Percentiles rank a stretch among this genome's conserved stretches.
These are phyloP conservation scores for Rubia yunnanensis DNA, from an alignment of 257 asterid species.

Conservation along the genomic window DNA sequence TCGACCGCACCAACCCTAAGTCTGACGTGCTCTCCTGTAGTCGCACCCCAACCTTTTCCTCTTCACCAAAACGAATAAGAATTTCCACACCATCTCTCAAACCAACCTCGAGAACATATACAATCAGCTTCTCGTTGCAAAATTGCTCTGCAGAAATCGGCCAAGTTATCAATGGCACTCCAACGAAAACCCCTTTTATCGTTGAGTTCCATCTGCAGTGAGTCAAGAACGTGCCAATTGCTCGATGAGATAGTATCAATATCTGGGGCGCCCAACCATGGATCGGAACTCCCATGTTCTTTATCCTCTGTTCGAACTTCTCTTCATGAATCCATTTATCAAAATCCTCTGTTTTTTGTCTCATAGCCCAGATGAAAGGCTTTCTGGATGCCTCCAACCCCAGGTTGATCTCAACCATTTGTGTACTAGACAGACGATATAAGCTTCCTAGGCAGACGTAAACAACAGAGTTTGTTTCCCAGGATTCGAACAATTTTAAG, in stretches of 20 bases:
- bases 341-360: conserved; percentile 21
- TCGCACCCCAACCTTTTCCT: background rate
- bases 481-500: background rate
- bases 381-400: conserved; percentile 32
- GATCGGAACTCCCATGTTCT: conserved; percentile 26
- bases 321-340: conserved; percentile 34
- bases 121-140: conserved; percentile 8
- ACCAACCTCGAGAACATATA: conserved; percentile 1
- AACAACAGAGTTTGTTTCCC: conserved; percentile 24
- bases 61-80: background rate
- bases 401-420: conserved; percentile 36
- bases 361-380: conserved; percentile 42
- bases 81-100: conserved; percentile 2
- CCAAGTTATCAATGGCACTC: conserved; percentile 4
- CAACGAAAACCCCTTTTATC: background rate
- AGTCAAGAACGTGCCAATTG: background rate
- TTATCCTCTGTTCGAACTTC: conserved; percentile 31
- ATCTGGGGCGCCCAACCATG: conserved; percentile 7
- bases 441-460: conserved; percentile 48
- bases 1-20: no score
- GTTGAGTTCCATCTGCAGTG: conserved; percentile 8
- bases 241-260: background rate
- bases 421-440: conserved; percentile 20
- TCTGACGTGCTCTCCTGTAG: no score
- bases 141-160: conserved; percentile 3